Percentiles rank a stretch among this genome's conserved stretches.
Conservation (phyloP, 352 stramenopile species). For the Phytophthora syringae region DNA sequence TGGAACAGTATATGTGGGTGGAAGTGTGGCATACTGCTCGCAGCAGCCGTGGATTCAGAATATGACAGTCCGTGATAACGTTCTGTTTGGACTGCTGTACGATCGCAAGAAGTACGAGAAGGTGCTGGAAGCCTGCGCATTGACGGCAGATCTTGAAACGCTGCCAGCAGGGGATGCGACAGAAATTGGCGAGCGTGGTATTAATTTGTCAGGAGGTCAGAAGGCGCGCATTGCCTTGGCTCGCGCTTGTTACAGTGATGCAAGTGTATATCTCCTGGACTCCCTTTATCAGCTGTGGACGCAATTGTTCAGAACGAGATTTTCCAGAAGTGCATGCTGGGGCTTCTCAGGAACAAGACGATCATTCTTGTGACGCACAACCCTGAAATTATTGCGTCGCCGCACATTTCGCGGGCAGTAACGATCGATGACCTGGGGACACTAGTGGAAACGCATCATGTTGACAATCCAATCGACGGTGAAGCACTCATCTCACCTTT, state of each 20-base stretch:
- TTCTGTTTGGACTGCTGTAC: constrained; percentile 90
- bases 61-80: constrained; percentile 79
- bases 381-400: constrained; percentile 48
- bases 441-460: constrained; percentile 26
- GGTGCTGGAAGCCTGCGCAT: constrained; percentile 63
- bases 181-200: constrained; percentile 67
- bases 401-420: constrained; percentile 31
- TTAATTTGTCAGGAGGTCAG: constrained; percentile 71
- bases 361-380: constrained; percentile 70
- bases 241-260: constrained; percentile 64
- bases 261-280: constrained; percentile 54
- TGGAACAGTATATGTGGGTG: constrained; percentile 50
- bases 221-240: constrained; percentile 68
- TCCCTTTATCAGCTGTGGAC: constrained; percentile 52
- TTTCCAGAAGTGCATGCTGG: constrained; percentile 71
- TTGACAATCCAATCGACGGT: constrained; percentile 9
- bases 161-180: constrained; percentile 78
- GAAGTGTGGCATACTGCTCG: constrained; percentile 79
- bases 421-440: constrained; percentile 31
- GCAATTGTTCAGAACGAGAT: constrained; percentile 78
- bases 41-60: constrained; percentile 94
- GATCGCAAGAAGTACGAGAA: constrained; percentile 63
- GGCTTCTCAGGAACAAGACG: constrained; percentile 57
- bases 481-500: constrained; percentile 25
- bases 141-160: constrained; percentile 72